These are phyloP conservation scores for Coniochaeta sp. DNA, from an alignment of 2,329 filamentous ascomycete genomes.

Conservation along the genomic window DNA sequence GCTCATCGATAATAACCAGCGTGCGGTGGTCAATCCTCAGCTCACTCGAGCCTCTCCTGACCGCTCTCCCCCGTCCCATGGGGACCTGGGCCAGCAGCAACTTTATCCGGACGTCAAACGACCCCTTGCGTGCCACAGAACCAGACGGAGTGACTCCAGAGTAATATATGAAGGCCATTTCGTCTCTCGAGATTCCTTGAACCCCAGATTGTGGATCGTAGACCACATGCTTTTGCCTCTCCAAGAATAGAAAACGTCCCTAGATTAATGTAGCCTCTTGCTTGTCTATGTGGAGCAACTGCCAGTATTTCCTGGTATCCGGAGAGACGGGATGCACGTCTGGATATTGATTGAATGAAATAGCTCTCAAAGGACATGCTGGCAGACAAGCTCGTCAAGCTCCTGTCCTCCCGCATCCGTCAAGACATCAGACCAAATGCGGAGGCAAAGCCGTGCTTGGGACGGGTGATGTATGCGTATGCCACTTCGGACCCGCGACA, in stretches of 20 bases:
- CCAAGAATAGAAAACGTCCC: conserved; percentile 1
- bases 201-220: neutral
- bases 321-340: neutral
- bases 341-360: neutral
- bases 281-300: neutral
- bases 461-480: neutral
- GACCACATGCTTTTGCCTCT: neutral
- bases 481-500: neutral
- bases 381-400: neutral
- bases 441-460: neutral
- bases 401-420: neutral
- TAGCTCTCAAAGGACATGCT: neutral
- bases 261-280: neutral
- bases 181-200: neutral
- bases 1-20: neutral
- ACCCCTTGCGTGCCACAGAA: neutral
- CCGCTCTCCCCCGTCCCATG: neutral
- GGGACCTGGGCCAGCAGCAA: neutral
- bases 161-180: neutral
- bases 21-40: neutral
- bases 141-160: neutral
- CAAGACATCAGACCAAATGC: neutral
- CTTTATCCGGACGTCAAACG: conserved; percentile 1
- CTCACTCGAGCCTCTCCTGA: neutral
- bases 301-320: neutral